Base-by-base conservation (phyloP, 1,284 basidiomycete species). In the Ustilago xerochloae region DNA sequence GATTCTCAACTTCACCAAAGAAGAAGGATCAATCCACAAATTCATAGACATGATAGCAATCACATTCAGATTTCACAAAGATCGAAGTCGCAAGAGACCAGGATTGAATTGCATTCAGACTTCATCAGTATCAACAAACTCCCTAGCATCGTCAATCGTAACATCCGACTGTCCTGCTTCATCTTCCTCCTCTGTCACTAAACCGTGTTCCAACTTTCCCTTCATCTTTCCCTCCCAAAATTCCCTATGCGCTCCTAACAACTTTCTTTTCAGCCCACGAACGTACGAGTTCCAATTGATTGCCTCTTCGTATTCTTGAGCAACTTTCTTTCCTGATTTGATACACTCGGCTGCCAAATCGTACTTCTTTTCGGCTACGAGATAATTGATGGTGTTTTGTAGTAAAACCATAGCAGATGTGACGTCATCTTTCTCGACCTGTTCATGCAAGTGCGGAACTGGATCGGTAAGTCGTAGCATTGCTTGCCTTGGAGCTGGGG, bases 231-330 rank as follows among this genome's bases (percentile, higher is more conserved):
- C 28, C 28, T 75, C 52, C 72, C 72, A 75, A 6, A 75, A 75
- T 35, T 36, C 22, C 12, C 39, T 46, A 35, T 75, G 72, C n/a
- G 52, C 24, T 18, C 45, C 58, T 20, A 70, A 16, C 15, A 69
- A 47, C 30, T 39, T 41, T 18, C 32, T 57, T 36, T 75, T 75
- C 38, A 75, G 52, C 10, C 28, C 15, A 5, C 72, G 67, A 13
- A 69, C 33, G 46, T 51, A 75, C 9, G 45, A 28, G 41, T 75
- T 75, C 72, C 72, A 75, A 10, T 59, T 58, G 58, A 75, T 70
- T 7, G 72, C 72, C 30, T 75, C 72, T 39, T 75, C 72, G 28
- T 75, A 75, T 36, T 75, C 63, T 41, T 66, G 63, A 9, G 63
- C 66, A 10, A 54, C 63, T 32, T 56, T 57, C 22, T 75, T 75